These are phyloP conservation scores for Primulina tabacum DNA, from an alignment of 257 asterid genomes.

Conservation along the genomic window DNA sequence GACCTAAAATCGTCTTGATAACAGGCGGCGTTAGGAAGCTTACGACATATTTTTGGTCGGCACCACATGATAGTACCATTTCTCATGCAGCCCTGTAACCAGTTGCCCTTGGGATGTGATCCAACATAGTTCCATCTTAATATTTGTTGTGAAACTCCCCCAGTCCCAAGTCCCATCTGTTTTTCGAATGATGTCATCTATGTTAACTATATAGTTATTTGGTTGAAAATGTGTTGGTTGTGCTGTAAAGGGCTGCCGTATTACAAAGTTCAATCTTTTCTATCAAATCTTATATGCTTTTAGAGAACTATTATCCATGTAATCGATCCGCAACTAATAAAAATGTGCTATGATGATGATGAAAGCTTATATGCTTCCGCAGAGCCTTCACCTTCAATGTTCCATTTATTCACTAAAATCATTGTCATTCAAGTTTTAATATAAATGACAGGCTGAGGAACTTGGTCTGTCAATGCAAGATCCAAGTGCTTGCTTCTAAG, in stretches of 20 bases:
- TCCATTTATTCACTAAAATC: not conserved
- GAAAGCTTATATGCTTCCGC: not conserved
- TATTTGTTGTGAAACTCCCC: not conserved
- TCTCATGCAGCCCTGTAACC: not conserved
- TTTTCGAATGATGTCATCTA: not conserved
- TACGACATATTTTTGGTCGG: not conserved
- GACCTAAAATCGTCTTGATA: not conserved
- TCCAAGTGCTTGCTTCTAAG: not conserved
- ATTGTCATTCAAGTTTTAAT: constrained; percentile 5
- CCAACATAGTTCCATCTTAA: not conserved
- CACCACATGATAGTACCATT: not conserved
- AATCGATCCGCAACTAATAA: too few relatives aligned
- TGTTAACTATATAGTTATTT: not conserved
- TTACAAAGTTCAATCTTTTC: not conserved
- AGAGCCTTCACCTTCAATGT: not conserved
- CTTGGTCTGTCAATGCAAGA: not conserved
- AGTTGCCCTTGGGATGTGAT: not conserved
- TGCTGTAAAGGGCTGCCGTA: not conserved
- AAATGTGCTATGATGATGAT: too few relatives aligned
- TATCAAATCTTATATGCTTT: not conserved
- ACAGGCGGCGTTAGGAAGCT: not conserved
- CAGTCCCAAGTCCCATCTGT: not conserved
- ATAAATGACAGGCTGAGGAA: constrained; percentile 5
- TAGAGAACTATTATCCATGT: too few relatives aligned
- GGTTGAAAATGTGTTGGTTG: constrained; percentile 4